phyloP scores from a whole-genome alignment of 1,284 basidiomycete genomes.

The Bondarzewia mesenterica region DNA sequence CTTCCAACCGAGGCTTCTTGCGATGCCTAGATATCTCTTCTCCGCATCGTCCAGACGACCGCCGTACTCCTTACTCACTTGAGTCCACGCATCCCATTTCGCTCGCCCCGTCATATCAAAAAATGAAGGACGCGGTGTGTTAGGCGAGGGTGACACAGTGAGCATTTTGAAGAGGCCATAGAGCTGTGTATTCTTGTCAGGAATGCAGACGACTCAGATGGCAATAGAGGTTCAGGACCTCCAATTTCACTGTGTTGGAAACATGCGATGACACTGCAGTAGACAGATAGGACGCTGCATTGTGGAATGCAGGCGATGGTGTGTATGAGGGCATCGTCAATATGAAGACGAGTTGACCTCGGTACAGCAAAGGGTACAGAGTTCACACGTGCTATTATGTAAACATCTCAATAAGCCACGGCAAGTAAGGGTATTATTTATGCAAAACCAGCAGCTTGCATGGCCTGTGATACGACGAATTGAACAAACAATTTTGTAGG shows the following conservation, averaged over 20 bases:
- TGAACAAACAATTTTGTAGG: no score
- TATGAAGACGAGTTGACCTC: slow-evolving; percentile 5
- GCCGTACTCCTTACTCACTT: slow-evolving; percentile 41
- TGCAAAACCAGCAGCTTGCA: slow-evolving; percentile 78
- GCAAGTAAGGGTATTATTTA: slow-evolving; percentile 24
- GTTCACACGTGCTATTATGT: neutral
- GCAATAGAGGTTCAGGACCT: slow-evolving; percentile 42
- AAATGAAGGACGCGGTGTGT: slow-evolving; percentile 61
- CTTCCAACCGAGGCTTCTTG: slow-evolving; percentile 60
- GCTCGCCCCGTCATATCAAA: slow-evolving; percentile 77
- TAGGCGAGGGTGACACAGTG: slow-evolving; percentile 49
- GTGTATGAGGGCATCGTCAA: slow-evolving; percentile 23
- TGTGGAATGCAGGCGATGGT: slow-evolving; percentile 45
- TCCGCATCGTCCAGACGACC: slow-evolving; percentile 38
- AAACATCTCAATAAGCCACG: slow-evolving; percentile 1
- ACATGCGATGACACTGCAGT: slow-evolving; percentile 42
- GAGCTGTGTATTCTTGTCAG: slow-evolving; percentile 45
- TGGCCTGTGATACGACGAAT: slow-evolving; percentile 54
- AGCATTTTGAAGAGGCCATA: slow-evolving; percentile 83
- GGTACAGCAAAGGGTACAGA: neutral
- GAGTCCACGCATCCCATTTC: slow-evolving; percentile 84
- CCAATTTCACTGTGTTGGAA: slow-evolving; percentile 57
- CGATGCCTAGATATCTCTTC: slow-evolving; percentile 64
- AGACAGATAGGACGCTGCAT: slow-evolving; percentile 61
- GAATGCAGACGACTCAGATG: slow-evolving; percentile 13